These are phyloP conservation scores for Monilinia fructicola DNA, from an alignment of 2,329 filamentous ascomycete genomes.

Conservation along the genomic window DNA sequence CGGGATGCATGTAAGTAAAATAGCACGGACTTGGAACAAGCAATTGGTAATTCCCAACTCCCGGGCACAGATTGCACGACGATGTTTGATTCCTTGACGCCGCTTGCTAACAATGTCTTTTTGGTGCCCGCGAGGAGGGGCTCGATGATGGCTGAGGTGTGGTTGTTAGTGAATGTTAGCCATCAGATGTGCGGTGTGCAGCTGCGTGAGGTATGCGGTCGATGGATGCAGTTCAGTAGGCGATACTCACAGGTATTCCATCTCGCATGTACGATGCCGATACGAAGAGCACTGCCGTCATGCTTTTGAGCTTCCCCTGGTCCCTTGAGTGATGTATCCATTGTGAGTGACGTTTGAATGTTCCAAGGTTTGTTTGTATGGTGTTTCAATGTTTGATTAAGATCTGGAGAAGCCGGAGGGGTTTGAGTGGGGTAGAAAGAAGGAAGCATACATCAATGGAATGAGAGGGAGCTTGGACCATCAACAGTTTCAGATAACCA, in stretches of 20 bases:
- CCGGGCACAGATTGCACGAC: slow-evolving; percentile 87
- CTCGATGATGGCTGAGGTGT: slow-evolving; percentile 66
- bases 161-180: slow-evolving; percentile 14
- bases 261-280: slow-evolving; percentile 92
- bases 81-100: slow-evolving; percentile 86
- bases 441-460: background rate
- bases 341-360: slow-evolving; percentile 21
- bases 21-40: slow-evolving; percentile 53
- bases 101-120: slow-evolving; percentile 72
- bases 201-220: background rate
- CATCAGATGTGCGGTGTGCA: slow-evolving; percentile 23
- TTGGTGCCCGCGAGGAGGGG: slow-evolving; percentile 79
- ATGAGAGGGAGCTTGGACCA: slow-evolving; percentile 11
- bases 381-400: slow-evolving; percentile 12
- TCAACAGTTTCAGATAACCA: background rate
- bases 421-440: slow-evolving; percentile 4
- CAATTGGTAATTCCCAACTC: slow-evolving; percentile 90
- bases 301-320: slow-evolving; percentile 60
- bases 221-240: background rate
- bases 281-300: slow-evolving; percentile 73
- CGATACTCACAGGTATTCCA: slow-evolving; percentile 66
- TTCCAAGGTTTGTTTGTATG: background rate
- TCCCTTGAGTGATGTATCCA: slow-evolving; percentile 51
- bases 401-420: slow-evolving; percentile 23
- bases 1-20: background rate